Conservation (phyloP, 495 filamentous ascomycete genomes). For the Annulohypoxylon moriforme region DNA sequence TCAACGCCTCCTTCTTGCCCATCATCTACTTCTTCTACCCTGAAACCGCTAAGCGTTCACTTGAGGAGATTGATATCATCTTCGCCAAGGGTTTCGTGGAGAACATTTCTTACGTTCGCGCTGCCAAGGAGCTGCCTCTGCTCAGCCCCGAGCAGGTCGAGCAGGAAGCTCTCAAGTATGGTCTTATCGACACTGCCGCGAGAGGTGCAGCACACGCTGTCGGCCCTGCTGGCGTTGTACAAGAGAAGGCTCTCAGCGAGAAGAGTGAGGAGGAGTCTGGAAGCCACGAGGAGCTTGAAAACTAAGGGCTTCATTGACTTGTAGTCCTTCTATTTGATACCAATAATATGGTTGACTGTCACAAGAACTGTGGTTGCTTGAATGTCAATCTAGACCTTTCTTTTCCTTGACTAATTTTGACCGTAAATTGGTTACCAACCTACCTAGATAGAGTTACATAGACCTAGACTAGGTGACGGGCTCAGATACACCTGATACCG, state of each 20-base stretch:
- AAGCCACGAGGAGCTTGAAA: constrained; percentile 42
- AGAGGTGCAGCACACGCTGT: constrained; percentile 31
- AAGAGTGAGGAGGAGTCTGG: constrained; percentile 39
- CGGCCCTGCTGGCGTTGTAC: constrained; percentile 35
- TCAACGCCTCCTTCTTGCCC: constrained; percentile 78
- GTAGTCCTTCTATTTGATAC: constrained; percentile 19
- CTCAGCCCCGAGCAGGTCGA: constrained; percentile 73
- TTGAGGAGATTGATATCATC: constrained; percentile 82
- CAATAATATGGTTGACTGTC: constrained; percentile 9
- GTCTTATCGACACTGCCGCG: constrained; percentile 57
- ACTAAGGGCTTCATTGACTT: constrained; percentile 25
- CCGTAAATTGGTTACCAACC: constrained; percentile 1
- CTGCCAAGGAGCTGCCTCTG: constrained; percentile 74
- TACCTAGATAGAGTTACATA: constrained; percentile 16
- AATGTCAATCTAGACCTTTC: not conserved
- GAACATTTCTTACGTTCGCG: constrained; percentile 79
- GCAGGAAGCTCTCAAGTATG: constrained; percentile 69
- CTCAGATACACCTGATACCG: not conserved
- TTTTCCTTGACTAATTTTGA: constrained; percentile 2
- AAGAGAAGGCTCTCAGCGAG: constrained; percentile 43
- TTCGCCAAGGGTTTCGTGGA: constrained; percentile 76
- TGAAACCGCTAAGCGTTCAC: constrained; percentile 73
- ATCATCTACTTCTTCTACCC: constrained; percentile 83
- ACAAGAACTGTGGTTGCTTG: not conserved
- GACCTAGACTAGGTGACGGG: constrained; percentile 15